phyloP scores from a whole-genome alignment of 306 rosid genomes.

The Clitoria ternatea region DNA sequence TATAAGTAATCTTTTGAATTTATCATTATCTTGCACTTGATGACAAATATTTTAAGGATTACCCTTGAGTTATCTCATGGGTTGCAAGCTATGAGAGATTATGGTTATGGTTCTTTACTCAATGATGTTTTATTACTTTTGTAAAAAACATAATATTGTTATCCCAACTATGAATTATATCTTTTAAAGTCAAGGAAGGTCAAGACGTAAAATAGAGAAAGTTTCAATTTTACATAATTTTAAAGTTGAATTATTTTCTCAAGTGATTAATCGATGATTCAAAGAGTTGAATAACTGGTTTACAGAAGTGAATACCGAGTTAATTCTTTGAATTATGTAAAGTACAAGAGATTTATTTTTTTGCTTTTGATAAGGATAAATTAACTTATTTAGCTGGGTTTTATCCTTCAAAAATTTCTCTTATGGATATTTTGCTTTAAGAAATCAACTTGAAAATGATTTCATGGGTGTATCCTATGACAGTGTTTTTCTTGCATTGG shows the following conservation, averaged over 20 bases:
- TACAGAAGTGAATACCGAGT: neutral
- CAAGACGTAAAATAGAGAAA: neutral
- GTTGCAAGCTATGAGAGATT: neutral
- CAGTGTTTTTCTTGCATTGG: too few species aligned
- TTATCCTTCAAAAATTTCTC: neutral
- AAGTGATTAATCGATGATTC: neutral
- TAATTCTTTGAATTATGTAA: neutral
- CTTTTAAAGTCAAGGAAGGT: neutral
- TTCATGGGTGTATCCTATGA: neutral
- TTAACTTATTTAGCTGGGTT: neutral
- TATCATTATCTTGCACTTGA: too few species aligned
- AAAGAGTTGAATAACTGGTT: neutral
- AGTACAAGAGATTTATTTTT: neutral
- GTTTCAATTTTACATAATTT: neutral
- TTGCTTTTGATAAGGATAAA: neutral
- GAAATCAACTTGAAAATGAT: neutral
- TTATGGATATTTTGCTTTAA: neutral
- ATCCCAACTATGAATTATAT: neutral
- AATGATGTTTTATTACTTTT: neutral
- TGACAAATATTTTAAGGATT: too few species aligned
- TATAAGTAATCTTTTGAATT: too few species aligned
- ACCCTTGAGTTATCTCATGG: neutral
- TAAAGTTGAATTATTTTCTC: neutral
- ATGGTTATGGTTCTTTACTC: conserved; percentile 1
- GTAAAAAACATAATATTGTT: neutral